These are phyloP conservation scores for Coemansia reversa DNA, from an alignment of 192 early-diverging fungal genomes.

Conservation along the genomic window DNA sequence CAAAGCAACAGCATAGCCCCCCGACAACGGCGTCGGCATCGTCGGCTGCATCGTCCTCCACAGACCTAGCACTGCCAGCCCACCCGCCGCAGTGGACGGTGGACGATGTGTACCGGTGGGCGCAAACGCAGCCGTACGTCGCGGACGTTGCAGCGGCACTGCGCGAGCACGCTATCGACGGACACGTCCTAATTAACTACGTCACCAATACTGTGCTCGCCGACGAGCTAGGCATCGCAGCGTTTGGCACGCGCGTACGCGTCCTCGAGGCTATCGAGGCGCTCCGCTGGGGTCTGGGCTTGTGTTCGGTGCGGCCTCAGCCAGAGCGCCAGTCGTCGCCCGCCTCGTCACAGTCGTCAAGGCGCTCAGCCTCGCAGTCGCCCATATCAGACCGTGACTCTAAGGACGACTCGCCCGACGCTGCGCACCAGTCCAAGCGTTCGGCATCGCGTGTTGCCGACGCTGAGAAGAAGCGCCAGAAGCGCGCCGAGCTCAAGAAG, in stretches of 20 bases:
- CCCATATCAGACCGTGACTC: conserved; percentile 20
- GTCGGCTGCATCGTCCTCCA: conserved; percentile 8
- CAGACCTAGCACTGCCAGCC: conserved; percentile 12
- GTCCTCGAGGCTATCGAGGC: conserved; percentile 52
- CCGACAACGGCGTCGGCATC: conserved; percentile 7
- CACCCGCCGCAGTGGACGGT: conserved; percentile 39
- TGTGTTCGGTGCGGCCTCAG: conserved; percentile 21
- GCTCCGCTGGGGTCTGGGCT: conserved; percentile 40
- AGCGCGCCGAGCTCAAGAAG: conserved; percentile 55
- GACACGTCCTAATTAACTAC: conserved; percentile 51
- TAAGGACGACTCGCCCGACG: conserved; percentile 33
- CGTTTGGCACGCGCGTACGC: conserved; percentile 52
- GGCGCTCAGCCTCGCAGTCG: conserved; percentile 14
- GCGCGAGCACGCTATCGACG: conserved; percentile 50
- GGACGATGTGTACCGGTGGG: conserved; percentile 47
- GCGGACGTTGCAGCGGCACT: conserved; percentile 25
- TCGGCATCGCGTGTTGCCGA: conserved; percentile 53
- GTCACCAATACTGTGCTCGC: conserved; percentile 50
- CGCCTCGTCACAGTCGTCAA: conserved; percentile 2
- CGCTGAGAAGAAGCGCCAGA: conserved; percentile 55
- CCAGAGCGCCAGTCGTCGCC: conserved; percentile 12
- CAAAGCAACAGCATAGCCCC: neutral
- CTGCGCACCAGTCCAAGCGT: conserved; percentile 30
- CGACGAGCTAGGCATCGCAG: conserved; percentile 51
- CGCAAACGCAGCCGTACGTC: conserved; percentile 20